Evolutionary conservation across 257 asterid genomes (phyloP).

Genomic region (Paraleonurus japonicus): DNA sequence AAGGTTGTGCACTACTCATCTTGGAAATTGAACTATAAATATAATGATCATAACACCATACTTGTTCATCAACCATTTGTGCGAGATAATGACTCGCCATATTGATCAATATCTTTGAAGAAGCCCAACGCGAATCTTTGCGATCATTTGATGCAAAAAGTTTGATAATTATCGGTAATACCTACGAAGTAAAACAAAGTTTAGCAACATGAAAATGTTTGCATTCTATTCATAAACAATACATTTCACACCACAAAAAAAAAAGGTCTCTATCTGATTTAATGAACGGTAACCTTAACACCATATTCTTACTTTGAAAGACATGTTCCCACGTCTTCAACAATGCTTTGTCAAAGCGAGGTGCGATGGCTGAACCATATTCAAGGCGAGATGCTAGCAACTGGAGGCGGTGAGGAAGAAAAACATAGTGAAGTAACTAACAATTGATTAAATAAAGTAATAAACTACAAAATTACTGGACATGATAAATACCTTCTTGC

Average conservation of each 20-base stretch:
- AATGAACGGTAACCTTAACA: conserved; percentile 58
- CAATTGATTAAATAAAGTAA: conserved; percentile 16
- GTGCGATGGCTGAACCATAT: conserved; percentile 98
- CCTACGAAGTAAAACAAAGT: conserved; percentile 43
- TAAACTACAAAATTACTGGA: conserved; percentile 22
- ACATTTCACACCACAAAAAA: conserved; percentile 14
- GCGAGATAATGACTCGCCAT: conserved; percentile 84
- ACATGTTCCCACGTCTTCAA: conserved; percentile 89
- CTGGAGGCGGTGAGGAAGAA: conserved; percentile 74
- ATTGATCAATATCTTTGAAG: conserved; percentile 95
- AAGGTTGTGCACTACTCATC: conserved; percentile 22
- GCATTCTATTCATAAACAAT: conserved; percentile 6
- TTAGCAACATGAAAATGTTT: conserved; percentile 19
- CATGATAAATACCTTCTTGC: conserved; percentile 65
- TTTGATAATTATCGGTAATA: conserved; percentile 80
- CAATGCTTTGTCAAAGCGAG: conserved; percentile 92
- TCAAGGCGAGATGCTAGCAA: conserved; percentile 88
- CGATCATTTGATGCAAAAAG: conserved; percentile 91
- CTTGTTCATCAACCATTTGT: conserved; percentile 92
- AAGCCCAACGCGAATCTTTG: conserved; percentile 79
- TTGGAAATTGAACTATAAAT: conserved; percentile 15
- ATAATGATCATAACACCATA: conserved; percentile 34
- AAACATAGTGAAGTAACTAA: conserved; percentile 19
- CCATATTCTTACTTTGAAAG: conserved; percentile 79
- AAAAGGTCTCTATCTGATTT: conserved; percentile 9